Evolutionary conservation across 805 yeast species (phyloP).

Genomic region (Kuraishia cidri): DNA sequence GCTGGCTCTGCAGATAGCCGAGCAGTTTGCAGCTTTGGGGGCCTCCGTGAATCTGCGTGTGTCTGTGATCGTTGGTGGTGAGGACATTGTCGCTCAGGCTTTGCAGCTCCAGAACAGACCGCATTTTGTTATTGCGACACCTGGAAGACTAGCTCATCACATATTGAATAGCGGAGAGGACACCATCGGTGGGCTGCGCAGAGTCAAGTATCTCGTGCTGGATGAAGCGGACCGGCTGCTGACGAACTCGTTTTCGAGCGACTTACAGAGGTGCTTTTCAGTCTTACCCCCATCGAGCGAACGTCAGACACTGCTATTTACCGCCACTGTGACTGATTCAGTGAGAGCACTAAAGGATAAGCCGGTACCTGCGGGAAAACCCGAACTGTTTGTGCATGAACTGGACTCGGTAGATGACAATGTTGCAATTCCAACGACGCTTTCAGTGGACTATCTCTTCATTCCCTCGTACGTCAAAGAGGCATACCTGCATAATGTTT

Average conservation of each 20-base stretch:
- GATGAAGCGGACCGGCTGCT: slow-evolving; percentile 95
- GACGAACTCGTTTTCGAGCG: slow-evolving; percentile 75
- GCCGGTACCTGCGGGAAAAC: slow-evolving; percentile 45
- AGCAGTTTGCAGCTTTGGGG: slow-evolving; percentile 91
- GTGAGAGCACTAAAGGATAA: slow-evolving; percentile 72
- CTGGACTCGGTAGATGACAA: slow-evolving; percentile 64
- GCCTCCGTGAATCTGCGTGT: slow-evolving; percentile 79
- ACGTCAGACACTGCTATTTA: slow-evolving; percentile 85
- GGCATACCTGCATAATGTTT: slow-evolving; percentile 67
- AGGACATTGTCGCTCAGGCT: slow-evolving; percentile 85
- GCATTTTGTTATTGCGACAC: slow-evolving; percentile 94
- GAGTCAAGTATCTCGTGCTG: slow-evolving; percentile 74
- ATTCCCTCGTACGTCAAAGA: slow-evolving; percentile 88
- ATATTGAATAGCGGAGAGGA: slow-evolving; percentile 84
- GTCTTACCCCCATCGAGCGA: slow-evolving; percentile 61
- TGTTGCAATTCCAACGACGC: slow-evolving; percentile 72
- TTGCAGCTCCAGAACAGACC: slow-evolving; percentile 75
- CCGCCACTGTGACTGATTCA: slow-evolving; percentile 94
- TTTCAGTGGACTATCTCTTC: slow-evolving; percentile 57
- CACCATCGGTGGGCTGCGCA: slow-evolving; percentile 66
- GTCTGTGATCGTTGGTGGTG: slow-evolving; percentile 90
- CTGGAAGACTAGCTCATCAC: slow-evolving; percentile 94
- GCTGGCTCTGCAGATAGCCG: slow-evolving; percentile 93
- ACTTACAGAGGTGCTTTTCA: slow-evolving; percentile 62
- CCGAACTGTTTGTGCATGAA: slow-evolving; percentile 62